phyloP scores from a whole-genome alignment of 495 filamentous ascomycete genomes.

The Collariella sp. region DNA sequence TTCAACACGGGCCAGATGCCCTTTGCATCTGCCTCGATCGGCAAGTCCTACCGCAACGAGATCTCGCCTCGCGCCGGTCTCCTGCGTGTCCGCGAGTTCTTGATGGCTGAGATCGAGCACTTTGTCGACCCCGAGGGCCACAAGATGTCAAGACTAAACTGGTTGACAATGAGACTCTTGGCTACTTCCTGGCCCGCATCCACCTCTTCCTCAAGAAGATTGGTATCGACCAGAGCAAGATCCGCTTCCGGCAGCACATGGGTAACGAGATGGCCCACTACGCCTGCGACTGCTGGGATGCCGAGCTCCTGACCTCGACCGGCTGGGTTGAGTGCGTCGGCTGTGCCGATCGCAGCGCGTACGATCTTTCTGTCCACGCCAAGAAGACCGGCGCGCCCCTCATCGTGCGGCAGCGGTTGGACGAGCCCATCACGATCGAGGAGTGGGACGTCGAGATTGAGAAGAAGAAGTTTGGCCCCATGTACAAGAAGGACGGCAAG shows the following conservation, averaged over 20 bases:
- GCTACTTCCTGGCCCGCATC: slow-evolving; percentile 76
- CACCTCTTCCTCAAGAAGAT: slow-evolving; percentile 63
- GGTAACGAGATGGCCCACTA: slow-evolving; percentile 74
- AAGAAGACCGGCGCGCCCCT: slow-evolving; percentile 73
- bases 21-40: slow-evolving; percentile 69
- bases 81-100: slow-evolving; percentile 70
- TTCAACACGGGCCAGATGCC: slow-evolving; percentile 67
- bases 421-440: slow-evolving; percentile 57
- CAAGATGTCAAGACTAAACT: slow-evolving; percentile 59
- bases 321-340: slow-evolving; percentile 86
- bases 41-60: slow-evolving; percentile 73
- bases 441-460: slow-evolving; percentile 70
- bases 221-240: slow-evolving; percentile 59
- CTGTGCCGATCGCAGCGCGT: slow-evolving; percentile 74
- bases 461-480: slow-evolving; percentile 75
- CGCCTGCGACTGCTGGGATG: slow-evolving; percentile 77
- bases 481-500: slow-evolving; percentile 74
- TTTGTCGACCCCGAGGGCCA: slow-evolving; percentile 62
- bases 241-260: slow-evolving; percentile 83
- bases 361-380: slow-evolving; percentile 69
- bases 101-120: slow-evolving; percentile 80
- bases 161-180: slow-evolving; percentile 80
- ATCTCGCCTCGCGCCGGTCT: slow-evolving; percentile 67
- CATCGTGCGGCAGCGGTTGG: slow-evolving; percentile 54
- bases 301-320: slow-evolving; percentile 66